A percentile compares a stretch with the other conserved stretches of the same genome.
phyloP scores from a whole-genome alignment of 192 early-diverging fungal species.

The Podila clonocystis region DNA sequence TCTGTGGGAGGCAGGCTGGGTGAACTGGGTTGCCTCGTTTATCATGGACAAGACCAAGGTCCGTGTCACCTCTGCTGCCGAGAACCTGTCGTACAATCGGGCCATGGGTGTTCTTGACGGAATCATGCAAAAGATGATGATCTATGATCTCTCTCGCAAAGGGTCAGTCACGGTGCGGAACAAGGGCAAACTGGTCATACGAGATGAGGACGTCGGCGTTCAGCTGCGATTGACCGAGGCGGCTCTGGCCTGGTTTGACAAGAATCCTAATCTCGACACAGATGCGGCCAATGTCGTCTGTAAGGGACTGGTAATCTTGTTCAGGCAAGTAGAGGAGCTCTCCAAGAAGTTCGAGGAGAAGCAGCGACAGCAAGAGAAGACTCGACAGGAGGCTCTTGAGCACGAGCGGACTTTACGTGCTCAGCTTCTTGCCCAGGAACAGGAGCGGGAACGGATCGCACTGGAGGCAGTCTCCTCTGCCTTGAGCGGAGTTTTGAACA shows the following conservation, averaged over 20 bases:
- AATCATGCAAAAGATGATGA: conserved; percentile 58
- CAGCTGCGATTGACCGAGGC: conserved; percentile 50
- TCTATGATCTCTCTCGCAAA: conserved; percentile 51
- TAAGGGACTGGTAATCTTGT: conserved; percentile 46
- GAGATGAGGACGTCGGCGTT: conserved; percentile 41
- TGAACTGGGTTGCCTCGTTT: conserved; percentile 48
- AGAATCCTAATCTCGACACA: conserved; percentile 52
- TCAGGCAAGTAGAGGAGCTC: conserved; percentile 41
- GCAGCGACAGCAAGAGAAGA: conserved; percentile 29
- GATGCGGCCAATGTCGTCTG: conserved; percentile 45
- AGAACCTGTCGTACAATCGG: conserved; percentile 41
- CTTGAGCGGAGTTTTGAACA: conserved; percentile 30
- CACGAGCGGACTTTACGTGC: conserved; percentile 6
- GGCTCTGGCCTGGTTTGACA: conserved; percentile 51
- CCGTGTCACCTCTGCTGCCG: conserved; percentile 38
- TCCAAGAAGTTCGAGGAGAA: conserved; percentile 47
- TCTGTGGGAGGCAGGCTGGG: conserved; percentile 53
- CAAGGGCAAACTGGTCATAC: conserved; percentile 37
- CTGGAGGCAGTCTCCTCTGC: conserved; percentile 42
- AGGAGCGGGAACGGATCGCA: conserved; percentile 35
- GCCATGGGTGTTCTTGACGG: conserved; percentile 49
- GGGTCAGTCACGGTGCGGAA: conserved; percentile 37
- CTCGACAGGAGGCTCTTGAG: conserved; percentile 7
- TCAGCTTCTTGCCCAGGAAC: conserved; percentile 20
- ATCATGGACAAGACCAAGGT: conserved; percentile 38